These are phyloP conservation scores for Neostapfia colusana DNA, from an alignment of 176 grass and related monocot species.

Conservation along the genomic window DNA sequence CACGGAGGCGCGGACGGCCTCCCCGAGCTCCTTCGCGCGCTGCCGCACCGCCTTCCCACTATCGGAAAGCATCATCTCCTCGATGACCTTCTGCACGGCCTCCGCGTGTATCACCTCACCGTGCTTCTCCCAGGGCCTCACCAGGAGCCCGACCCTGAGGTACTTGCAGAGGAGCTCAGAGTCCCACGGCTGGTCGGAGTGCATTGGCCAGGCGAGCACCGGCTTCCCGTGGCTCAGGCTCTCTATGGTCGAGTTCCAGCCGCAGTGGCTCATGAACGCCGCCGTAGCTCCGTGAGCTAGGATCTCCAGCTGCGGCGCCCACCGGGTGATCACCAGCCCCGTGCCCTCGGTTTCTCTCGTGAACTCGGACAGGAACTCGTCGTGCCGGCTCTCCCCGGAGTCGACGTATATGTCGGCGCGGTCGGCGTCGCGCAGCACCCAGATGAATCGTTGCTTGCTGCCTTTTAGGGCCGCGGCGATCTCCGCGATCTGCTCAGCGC, in stretches of 20 bases:
- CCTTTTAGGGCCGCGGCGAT: constrained; percentile 45
- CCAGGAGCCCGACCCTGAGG: constrained; percentile 31
- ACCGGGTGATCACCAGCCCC: constrained; percentile 57
- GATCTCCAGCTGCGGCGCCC: constrained; percentile 83
- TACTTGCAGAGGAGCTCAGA: constrained; percentile 30
- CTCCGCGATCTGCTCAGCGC: constrained; percentile 38
- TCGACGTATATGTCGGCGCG: constrained; percentile 36
- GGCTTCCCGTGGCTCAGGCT: constrained; percentile 62
- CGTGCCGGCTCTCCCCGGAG: constrained; percentile 6
- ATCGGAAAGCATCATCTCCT: constrained; percentile 34
- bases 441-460: constrained; percentile 62
- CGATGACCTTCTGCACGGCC: constrained; percentile 34
- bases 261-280: constrained; percentile 80
- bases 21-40: constrained; percentile 45
- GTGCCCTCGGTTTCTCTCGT: constrained; percentile 13
- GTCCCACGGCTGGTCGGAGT: constrained; percentile 59
- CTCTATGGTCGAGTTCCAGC: constrained; percentile 80
- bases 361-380: constrained; percentile 31
- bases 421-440: constrained; percentile 71
- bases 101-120: constrained; percentile 8
- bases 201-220: constrained; percentile 64
- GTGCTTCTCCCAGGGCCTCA: constrained; percentile 46
- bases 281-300: constrained; percentile 53
- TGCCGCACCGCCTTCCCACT: constrained; percentile 13
- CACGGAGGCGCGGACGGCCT: constrained; percentile 28